Percentiles rank a stretch among this genome's conserved stretches.
Conservation (phyloP, 2,329 filamentous ascomycete species). For the Calonectria naviculata region DNA sequence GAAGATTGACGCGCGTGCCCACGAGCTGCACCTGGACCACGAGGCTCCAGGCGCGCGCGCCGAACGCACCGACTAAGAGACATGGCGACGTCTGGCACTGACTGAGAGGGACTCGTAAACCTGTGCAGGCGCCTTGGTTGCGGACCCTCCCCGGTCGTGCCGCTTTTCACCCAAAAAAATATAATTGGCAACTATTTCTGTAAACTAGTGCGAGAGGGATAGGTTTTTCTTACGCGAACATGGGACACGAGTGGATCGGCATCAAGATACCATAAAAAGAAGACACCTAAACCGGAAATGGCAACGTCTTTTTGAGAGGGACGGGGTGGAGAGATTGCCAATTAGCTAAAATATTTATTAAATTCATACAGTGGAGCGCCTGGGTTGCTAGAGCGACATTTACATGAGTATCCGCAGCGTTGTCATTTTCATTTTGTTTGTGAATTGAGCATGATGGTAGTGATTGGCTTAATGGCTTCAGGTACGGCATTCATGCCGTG, state of each 20-base stretch:
- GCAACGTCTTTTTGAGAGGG: neutral
- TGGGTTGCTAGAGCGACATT: no score
- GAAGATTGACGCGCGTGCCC: constrained; percentile 17
- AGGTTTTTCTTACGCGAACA: neutral
- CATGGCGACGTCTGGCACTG: neutral
- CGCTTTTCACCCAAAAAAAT: neutral
- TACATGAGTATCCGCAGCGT: no score
- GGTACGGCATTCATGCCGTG: no score
- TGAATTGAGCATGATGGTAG: no score
- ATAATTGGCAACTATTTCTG: neutral
- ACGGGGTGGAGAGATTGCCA: neutral
- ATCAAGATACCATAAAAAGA: neutral
- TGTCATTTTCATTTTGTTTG: no score
- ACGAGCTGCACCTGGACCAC: constrained; percentile 12
- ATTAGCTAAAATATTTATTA: neutral
- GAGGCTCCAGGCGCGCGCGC: constrained; percentile 5
- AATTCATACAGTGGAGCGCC: neutral
- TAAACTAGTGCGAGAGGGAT: neutral
- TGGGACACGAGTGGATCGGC: neutral
- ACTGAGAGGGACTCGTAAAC: neutral
- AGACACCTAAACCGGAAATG: neutral
- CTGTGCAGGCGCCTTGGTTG: neutral
- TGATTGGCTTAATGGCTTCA: no score
- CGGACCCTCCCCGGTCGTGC: neutral
- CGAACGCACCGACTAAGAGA: neutral